Percentiles rank a stretch among this genome's conserved stretches.
Conservation (phyloP, 73 alveolate genomes). For the Tetrahymena thermophila region DNA sequence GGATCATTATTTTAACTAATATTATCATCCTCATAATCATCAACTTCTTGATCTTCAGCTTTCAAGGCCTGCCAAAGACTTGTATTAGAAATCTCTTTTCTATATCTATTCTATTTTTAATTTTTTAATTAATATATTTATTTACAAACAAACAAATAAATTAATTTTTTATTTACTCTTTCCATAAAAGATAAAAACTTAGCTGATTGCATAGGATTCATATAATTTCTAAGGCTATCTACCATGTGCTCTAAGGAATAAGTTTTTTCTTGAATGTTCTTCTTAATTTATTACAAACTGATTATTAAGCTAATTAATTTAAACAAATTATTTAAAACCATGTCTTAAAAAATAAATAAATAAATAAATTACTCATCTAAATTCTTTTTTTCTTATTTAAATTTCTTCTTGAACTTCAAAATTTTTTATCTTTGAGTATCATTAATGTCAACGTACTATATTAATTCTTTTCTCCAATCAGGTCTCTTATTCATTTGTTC, state of each 20-base stretch:
- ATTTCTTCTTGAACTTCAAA: constrained; percentile 20
- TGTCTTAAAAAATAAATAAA: neutral
- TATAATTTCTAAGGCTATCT: constrained; percentile 27
- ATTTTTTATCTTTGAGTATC: constrained; percentile 24
- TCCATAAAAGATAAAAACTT: constrained; percentile 31
- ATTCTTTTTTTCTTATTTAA: constrained; percentile 25
- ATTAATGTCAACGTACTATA: neutral
- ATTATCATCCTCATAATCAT: neutral
- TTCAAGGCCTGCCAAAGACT: constrained; percentile 19
- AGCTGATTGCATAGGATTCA: constrained; percentile 28
- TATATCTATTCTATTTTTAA: constrained; percentile 14
- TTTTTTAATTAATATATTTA: neutral
- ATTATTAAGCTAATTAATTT: constrained; percentile 5
- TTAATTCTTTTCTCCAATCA: constrained; percentile 19
- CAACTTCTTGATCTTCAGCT: neutral
- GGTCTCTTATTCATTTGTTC: neutral
- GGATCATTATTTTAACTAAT: neutral
- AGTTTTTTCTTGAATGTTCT: constrained; percentile 16
- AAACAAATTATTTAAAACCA: neutral
- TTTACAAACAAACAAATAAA: neutral
- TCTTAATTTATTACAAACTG: constrained; percentile 15
- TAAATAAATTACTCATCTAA: constrained; percentile 20
- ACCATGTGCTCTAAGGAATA: constrained; percentile 24
- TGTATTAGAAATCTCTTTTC: constrained; percentile 21
- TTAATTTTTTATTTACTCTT: constrained; percentile 10